Base-by-base conservation (phyloP, 2,329 filamentous ascomycete genomes). In the Didymella pinodella region DNA sequence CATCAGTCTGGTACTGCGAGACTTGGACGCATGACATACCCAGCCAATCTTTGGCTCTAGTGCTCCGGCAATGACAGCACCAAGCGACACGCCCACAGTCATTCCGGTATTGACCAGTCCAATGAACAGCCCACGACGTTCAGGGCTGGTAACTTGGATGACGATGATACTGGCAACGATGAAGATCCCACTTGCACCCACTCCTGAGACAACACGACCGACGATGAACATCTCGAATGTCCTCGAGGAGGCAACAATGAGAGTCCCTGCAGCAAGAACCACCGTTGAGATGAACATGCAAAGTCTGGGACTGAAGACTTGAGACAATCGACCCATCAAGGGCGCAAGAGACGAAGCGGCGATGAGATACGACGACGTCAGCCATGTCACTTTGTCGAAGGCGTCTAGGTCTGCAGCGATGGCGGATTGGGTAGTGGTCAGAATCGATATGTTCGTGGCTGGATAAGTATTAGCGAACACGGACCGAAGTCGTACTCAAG, bases 391-490 rank as follows among this genome's bases (percentile, higher is more conserved):
- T 54, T 87, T 81, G 55, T 88, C 86, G 69, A 92, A 93, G 1
- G 90, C 86, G 75, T 91, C 83, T 2, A 96, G 81, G 64, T 94
- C 91, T 7, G 84, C 84, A 2, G 91, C 91, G 64, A 96, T 91
- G 48, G 83, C 82, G 7, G 88, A 91, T 77, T 95, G 92, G 1
- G 90, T 90, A 55, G 92, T 93, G 6, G 90, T 91, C 72, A 96
- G 88, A 66, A 92, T 88, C 12, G 88, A 91, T 78, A 93, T 91
- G 70, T 95, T 95, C 62, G 85, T 83, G 16, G 84, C 83, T 83
- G 58, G 46, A 26, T 10, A 36, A 16, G 47, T 16, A 66, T 72
- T 55, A 77, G 69, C 43, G 28, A 44, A 12, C n/a, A 14, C 7
- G 12, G 16, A 16, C 2, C 40, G 26, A 43, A 7, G 12, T 26